These are phyloP conservation scores for Ascoidea asiatica DNA, from an alignment of 805 yeast species.

Conservation along the genomic window DNA sequence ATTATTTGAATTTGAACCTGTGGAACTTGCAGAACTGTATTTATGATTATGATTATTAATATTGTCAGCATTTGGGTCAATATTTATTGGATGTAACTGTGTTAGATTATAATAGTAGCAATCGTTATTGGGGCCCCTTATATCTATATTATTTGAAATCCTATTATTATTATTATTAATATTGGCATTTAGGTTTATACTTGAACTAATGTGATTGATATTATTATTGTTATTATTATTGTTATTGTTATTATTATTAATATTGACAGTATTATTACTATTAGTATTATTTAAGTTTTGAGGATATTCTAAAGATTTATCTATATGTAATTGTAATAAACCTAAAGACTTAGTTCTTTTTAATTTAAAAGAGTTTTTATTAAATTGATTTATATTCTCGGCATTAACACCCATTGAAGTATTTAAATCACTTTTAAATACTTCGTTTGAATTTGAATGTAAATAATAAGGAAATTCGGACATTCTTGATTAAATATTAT, in stretches of 20 bases:
- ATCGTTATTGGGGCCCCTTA: no score
- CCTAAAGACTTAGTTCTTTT: constrained; percentile 81
- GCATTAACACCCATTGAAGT: constrained; percentile 51
- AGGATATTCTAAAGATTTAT: constrained; percentile 26
- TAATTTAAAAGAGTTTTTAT: constrained; percentile 55
- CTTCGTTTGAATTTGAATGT: no score
- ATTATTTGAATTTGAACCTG: constrained; percentile 22
- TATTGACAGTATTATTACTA: constrained; percentile 8
- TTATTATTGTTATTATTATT: neutral
- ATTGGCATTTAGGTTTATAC: neutral
- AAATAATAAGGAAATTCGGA: no score
- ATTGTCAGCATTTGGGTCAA: constrained; percentile 6
- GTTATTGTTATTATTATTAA: constrained; percentile 5
- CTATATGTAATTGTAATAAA: constrained; percentile 55
- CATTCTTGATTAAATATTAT: no score
- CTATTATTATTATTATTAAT: constrained; percentile 2
- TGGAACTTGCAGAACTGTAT: constrained; percentile 7
- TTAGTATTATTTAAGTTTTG: constrained; percentile 18
- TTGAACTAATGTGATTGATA: neutral
- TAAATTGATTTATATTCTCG: constrained; percentile 54
- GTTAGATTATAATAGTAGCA: no score
- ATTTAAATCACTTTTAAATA: constrained; percentile 21
- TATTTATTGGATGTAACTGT: no score
- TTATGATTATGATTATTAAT: constrained; percentile 4
- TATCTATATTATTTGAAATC: constrained; percentile 11